Evolutionary conservation across 2,329 filamentous ascomycete species (phyloP), one percentile per base, ranked within the genome.

Genomic region (Monilinia fructigena): DNA sequence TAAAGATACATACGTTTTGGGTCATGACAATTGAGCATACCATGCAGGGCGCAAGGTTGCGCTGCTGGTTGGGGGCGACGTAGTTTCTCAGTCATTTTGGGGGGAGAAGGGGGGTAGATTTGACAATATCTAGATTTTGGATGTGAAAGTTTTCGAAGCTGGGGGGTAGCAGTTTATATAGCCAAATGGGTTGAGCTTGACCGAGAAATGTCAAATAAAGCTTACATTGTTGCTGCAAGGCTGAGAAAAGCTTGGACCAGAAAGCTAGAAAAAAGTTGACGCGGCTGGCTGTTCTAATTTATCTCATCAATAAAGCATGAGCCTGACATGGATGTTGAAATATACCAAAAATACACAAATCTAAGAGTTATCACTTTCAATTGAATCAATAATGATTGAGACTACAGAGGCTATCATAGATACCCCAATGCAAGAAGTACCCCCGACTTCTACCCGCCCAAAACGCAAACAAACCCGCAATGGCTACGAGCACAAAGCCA

Each of bases 21-120:
- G 91, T 89, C 83, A 94, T 92, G 71, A 98, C 92, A 76, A 98
- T 90, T 65, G 92, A 94, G 86, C 95, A 99, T 73, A 98, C 92
- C 93, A 99, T 97, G 83, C 95, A 99, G 75, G 75, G 95, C 95
- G 79, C 95, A 72, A 96, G 86, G 77, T 91, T 89, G 79, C 93
- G 91, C 81, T 90, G 88, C 79, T 95, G 91, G 77, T 83, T 84
- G 8, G 90, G 85, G 20, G 90, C 80, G 69, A 93, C 89, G 78
- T 87, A 93, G 78, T 87, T 87, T 89, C 66, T 83, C 81, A 72
- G 81, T 70, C 72, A 77, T 77, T 42, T 4, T 14, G 14, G 53
- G 26, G 47, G 48, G 35, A 3, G 20, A 18, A 53, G 26, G 35
- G 47, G 48, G 35, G 0, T 14, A 18, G 47, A 1, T 23, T 55